phyloP scores from a whole-genome alignment of 2,329 filamentous ascomycete species.

The Talaromyces sp. region DNA sequence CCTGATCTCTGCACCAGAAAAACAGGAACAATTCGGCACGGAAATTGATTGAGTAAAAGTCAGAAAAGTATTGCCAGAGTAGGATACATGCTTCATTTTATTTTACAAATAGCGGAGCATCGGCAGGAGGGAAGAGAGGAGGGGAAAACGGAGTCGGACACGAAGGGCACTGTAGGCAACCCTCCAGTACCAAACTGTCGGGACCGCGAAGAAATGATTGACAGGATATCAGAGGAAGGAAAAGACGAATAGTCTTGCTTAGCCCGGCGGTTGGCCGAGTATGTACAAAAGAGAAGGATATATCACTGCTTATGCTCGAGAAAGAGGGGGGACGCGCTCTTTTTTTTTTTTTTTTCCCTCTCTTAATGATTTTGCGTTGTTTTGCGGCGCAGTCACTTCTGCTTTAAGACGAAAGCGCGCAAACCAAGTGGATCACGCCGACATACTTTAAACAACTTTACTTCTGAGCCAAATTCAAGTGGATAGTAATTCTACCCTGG shows the following conservation, averaged over 20 bases:
- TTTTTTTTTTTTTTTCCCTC: constrained; percentile 8
- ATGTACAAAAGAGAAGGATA: not conserved
- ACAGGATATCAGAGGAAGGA: constrained; percentile 18
- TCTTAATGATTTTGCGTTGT: constrained; percentile 10
- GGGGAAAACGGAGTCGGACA: not conserved
- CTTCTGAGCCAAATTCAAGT: not conserved
- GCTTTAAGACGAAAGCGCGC: constrained; percentile 7
- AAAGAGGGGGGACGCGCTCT: constrained; percentile 9
- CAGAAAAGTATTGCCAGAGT: not conserved
- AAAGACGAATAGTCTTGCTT: constrained; percentile 9
- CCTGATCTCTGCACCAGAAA: not conserved
- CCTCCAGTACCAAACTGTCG: constrained; percentile 20
- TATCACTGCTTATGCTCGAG: constrained; percentile 1
- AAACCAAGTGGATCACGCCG: constrained; percentile 9
- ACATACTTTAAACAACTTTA: constrained; percentile 14
- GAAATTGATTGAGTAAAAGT: not conserved
- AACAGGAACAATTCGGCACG: not conserved
- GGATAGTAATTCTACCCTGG: not conserved
- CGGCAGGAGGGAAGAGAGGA: constrained; percentile 8
- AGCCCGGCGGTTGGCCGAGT: constrained; percentile 15
- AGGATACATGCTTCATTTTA: constrained; percentile 13
- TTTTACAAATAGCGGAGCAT: constrained; percentile 4
- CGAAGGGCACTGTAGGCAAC: constrained; percentile 10
- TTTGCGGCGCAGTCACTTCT: constrained; percentile 19
- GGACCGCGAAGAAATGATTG: constrained; percentile 10